These are phyloP conservation scores for Schizophyllum amplum DNA, from an alignment of 1,284 basidiomycete species.

Conservation along the genomic window DNA sequence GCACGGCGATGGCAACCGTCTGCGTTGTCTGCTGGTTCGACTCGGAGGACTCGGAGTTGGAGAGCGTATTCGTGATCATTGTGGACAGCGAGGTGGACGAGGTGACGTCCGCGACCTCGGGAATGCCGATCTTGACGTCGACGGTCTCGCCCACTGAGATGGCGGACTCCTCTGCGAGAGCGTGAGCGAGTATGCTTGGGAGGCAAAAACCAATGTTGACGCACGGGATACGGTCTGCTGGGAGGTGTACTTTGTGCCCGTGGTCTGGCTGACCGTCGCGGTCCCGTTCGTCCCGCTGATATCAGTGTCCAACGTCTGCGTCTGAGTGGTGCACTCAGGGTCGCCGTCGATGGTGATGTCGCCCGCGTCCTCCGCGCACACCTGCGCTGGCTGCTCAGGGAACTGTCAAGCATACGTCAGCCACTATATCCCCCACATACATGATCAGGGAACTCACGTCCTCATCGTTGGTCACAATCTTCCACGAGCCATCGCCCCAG, in stretches of 20 bases:
- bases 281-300: constrained; percentile 2
- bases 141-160: constrained; percentile 1
- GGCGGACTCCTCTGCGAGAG: neutral
- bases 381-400: neutral
- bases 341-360: neutral
- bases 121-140: neutral
- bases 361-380: neutral
- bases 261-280: neutral
- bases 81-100: neutral
- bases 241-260: neutral
- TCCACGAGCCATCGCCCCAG: constrained; percentile 6
- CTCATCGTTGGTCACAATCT: constrained; percentile 8
- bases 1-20: constrained; percentile 7
- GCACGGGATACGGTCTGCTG: constrained; percentile 3
- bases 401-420: neutral
- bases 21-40: constrained; percentile 7
- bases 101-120: constrained; percentile 1
- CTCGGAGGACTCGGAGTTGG: constrained; percentile 2
- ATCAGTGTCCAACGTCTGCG: neutral
- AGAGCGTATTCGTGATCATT: constrained; percentile 2
- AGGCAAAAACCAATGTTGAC: neutral
- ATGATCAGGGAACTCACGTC: neutral
- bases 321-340: constrained; percentile 1
- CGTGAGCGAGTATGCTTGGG: too few relatives aligned
- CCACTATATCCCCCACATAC: neutral